phyloP scores from a whole-genome alignment of 129 eudicot species.

The Flaveria robusta region DNA sequence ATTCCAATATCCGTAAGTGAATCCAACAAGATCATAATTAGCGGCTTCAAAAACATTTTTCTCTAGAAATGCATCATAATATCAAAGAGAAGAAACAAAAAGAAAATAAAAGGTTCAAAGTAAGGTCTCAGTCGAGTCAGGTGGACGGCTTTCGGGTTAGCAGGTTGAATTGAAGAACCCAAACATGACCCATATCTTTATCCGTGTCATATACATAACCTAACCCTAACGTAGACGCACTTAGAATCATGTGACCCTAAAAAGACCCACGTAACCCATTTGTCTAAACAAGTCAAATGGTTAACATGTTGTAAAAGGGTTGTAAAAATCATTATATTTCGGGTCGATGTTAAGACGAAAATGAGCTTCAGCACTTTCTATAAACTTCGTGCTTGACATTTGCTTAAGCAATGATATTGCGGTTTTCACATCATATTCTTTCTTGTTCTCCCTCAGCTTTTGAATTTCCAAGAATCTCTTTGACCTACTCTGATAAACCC shows the following conservation, averaged over 20 bases:
- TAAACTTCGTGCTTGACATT: slow-evolving; percentile 75
- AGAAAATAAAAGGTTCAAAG: background rate
- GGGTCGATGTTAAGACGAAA: slow-evolving; percentile 98
- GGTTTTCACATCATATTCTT: slow-evolving; percentile 76
- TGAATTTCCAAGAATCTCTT: slow-evolving; percentile 95
- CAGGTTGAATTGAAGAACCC: background rate
- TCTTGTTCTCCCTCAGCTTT: slow-evolving; percentile 80
- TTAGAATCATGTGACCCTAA: background rate
- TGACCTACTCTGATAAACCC: slow-evolving; percentile 63
- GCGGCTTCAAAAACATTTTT: background rate
- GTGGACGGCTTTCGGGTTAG: background rate
- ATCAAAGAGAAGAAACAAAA: background rate
- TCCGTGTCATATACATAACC: background rate
- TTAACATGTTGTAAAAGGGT: background rate
- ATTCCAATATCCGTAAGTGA: slow-evolving; percentile 10
- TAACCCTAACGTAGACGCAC: background rate
- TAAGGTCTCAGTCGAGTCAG: background rate
- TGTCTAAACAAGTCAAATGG: background rate
- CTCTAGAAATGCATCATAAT: background rate
- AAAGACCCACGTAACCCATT: background rate
- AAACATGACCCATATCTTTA: background rate
- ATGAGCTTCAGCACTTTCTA: slow-evolving; percentile 92
- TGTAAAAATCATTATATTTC: slow-evolving; percentile 70
- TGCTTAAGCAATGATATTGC: slow-evolving; percentile 79
- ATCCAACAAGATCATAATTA: slow-evolving; percentile 24